Evolutionary conservation across 805 yeast species (phyloP), one percentile per base, ranked within the genome.

Genomic region (Saturnispora besseyi): DNA sequence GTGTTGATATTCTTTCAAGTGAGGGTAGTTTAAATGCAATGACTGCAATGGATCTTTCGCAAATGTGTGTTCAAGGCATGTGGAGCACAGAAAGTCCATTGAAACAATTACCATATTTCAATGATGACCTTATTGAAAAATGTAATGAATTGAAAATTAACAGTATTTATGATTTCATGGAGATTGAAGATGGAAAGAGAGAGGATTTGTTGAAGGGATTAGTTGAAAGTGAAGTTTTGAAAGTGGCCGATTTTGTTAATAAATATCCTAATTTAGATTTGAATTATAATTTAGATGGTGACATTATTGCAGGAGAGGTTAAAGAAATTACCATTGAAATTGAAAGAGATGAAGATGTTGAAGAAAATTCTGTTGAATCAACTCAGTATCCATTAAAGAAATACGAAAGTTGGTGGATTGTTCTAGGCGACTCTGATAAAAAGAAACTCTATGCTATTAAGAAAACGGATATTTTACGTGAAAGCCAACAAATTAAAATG

Each of bases 181-280:
- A 80, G 1, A 62, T 88, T 67, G 91, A 65, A 84, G 88, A 53
- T 70, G 77, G 56, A 49, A 87, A 63, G 51, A 70, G 91, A 49
- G 81, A 77, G 47, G 73, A 74, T 12, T 67, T 90, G 1, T 68
- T 91, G 52, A 79, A 77, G 21, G 67, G 82, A 54, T 65, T 71
- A 10, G 62, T 61, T 12, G 78, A 76, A 2, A 62, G 62, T 2
- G 68, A 79, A 53, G 66, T 90, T 57, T 70, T 73, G 37, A 73
- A 72, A 24, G 89, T 91, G 45, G 97, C 97, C 0, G 79, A 79
- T 15, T 93, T 91, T 70, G 95, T 89, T 48, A 93, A 93, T 65
- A 79, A 76, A 53, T 93, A 85, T 64, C 99, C 99, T 12, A 86
- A 85, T 60, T 71, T 93, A 49, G 97, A 91, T 53, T 59, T 83